These are phyloP conservation scores for Cryphonectria japonica DNA, from an alignment of 2,329 filamentous ascomycete genomes.

Conservation along the genomic window DNA sequence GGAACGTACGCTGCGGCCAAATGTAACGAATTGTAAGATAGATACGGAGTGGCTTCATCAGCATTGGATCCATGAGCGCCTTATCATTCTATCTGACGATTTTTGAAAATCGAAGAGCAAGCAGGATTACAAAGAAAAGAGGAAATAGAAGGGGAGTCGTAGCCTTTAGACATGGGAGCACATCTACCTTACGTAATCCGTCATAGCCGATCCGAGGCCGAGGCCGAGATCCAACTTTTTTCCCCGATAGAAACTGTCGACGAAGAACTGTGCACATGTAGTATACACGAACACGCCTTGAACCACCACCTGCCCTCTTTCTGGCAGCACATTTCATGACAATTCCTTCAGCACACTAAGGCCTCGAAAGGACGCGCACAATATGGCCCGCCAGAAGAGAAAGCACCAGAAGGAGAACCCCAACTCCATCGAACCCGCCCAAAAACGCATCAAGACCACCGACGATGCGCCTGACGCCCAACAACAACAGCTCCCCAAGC, in stretches of 20 bases:
- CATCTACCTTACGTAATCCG: slow-evolving; percentile 15
- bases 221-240: slow-evolving; percentile 26
- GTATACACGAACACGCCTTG: neutral
- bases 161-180: neutral
- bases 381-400: slow-evolving; percentile 30
- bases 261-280: neutral
- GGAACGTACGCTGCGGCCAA: no score
- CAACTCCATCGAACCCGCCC: slow-evolving; percentile 26
- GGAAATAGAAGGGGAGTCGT: neutral
- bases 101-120: neutral
- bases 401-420: slow-evolving; percentile 29
- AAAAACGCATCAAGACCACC: slow-evolving; percentile 33
- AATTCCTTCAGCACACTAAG: neutral
- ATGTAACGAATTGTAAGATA: no score
- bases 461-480: slow-evolving; percentile 23
- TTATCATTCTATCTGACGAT: neutral
- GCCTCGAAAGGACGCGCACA: neutral
- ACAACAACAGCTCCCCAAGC: slow-evolving; percentile 32
- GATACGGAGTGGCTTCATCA: no score
- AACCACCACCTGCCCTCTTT: neutral
- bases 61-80: no score
- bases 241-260: neutral
- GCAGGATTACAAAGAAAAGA: no score
- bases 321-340: neutral
- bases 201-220: slow-evolving; percentile 18